These are phyloP conservation scores for Glycine tomentella DNA, from an alignment of 306 rosid genomes.

Conservation along the genomic window DNA sequence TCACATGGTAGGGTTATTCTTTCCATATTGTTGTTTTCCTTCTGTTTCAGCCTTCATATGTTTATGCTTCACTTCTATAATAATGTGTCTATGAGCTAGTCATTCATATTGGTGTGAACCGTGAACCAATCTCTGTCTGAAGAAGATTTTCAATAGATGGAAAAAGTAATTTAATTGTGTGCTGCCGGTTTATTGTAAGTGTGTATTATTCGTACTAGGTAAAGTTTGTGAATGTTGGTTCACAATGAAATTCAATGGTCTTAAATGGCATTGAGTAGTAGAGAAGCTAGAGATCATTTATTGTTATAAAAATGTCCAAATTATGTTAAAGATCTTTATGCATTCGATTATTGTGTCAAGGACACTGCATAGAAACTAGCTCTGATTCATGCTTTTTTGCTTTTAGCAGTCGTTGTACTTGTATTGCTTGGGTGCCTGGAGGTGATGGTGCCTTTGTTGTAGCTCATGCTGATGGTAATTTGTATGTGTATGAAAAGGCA, in stretches of 20 bases:
- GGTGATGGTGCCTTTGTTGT: conserved; percentile 91
- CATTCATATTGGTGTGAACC: not conserved
- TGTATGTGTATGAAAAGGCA: conserved; percentile 92
- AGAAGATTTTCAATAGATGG: not conserved
- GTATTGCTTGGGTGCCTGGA: conserved; percentile 92
- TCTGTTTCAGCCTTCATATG: not conserved
- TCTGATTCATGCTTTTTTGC: conserved; percentile 50
- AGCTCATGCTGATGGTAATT: conserved; percentile 92
- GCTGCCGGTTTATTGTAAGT: not conserved
- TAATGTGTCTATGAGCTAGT: conserved; percentile 7
- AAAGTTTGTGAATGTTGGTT: not conserved
- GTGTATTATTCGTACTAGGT: conserved; percentile 2
- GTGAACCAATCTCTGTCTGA: not conserved
- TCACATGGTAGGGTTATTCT: not conserved
- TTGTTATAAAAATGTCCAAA: not conserved
- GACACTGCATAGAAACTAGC: conserved; percentile 34
- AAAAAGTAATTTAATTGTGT: not conserved
- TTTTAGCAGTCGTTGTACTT: conserved; percentile 86
- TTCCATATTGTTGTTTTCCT: not conserved
- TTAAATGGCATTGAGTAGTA: not conserved
- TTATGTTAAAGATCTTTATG: not conserved
- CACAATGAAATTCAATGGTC: conserved; percentile 4
- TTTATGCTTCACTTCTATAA: not conserved
- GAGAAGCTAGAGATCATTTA: conserved; percentile 17
- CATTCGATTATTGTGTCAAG: not conserved